phyloP scores from a whole-genome alignment of 1,284 basidiomycete species.

The Trametes sp. region DNA sequence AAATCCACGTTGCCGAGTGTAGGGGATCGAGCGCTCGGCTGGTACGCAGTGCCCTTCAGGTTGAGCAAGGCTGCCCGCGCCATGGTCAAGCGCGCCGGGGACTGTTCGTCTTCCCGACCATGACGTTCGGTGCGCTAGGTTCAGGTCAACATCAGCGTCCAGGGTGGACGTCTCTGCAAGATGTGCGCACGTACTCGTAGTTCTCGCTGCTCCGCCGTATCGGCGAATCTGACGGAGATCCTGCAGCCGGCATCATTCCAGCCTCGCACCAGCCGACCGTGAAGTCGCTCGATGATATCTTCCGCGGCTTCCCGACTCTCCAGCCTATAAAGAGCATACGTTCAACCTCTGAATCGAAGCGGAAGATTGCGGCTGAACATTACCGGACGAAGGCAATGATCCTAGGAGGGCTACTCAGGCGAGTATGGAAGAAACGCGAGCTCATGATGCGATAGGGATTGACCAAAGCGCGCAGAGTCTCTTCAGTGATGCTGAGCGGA shows the following conservation, averaged over 20 bases:
- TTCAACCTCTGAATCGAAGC: not conserved
- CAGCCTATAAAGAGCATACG: constrained; percentile 50
- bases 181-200: constrained; percentile 46
- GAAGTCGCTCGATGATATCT: constrained; percentile 74
- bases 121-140: constrained; percentile 47
- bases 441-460: constrained; percentile 72
- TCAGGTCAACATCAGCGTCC: not conserved
- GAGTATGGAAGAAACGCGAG: constrained; percentile 77
- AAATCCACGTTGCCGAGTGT: constrained; percentile 27
- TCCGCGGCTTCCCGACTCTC: constrained; percentile 73
- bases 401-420: constrained; percentile 72
- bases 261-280: constrained; percentile 79
- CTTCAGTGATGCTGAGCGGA: constrained; percentile 62
- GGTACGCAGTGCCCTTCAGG: constrained; percentile 66
- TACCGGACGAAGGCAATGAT: constrained; percentile 81
- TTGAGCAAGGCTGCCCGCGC: constrained; percentile 79
- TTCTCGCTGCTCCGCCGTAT: constrained; percentile 61
- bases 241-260: constrained; percentile 75
- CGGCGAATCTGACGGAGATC: constrained; percentile 78
- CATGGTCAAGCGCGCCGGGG: constrained; percentile 71
- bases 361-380: not conserved
- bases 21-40: constrained; percentile 18
- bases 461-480: constrained; percentile 66
- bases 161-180: not conserved
- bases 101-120: constrained; percentile 62